Percentiles rank a stretch among this genome's conserved stretches.
Evolutionary conservation across 768 basidiomycete genomes (phyloP).

Genomic region (Collybia nuda): DNA sequence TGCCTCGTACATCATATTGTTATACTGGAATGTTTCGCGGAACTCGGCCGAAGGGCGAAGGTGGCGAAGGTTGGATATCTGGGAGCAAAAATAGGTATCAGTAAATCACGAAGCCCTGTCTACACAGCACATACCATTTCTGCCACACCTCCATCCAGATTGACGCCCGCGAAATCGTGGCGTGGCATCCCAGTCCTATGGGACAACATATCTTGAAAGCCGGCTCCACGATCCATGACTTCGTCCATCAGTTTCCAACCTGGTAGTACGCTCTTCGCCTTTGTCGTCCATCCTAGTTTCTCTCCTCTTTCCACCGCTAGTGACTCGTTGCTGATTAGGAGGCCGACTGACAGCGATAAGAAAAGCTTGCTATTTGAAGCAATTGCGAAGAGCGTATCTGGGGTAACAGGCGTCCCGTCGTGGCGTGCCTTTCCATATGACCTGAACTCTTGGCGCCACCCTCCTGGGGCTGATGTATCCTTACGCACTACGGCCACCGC

Average conservation of each 20-base stretch:
- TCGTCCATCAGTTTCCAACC: conserved; percentile 40
- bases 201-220: conserved; percentile 39
- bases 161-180: conserved; percentile 36
- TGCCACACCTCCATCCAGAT: conserved; percentile 27
- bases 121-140: conserved; percentile 30
- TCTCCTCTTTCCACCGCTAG: conserved; percentile 26
- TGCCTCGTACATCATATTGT: conserved; percentile 45
- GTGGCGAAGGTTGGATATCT: conserved; percentile 37
- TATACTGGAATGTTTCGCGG: conserved; percentile 43
- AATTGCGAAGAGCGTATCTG: conserved; percentile 43
- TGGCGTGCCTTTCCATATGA: conserved; percentile 34
- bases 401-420: conserved; percentile 31
- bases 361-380: conserved; percentile 46
- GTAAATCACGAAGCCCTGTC: too few relatives aligned
- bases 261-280: conserved; percentile 32
- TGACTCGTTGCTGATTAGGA: conserved; percentile 37
- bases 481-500: conserved; percentile 38
- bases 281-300: conserved; percentile 36
- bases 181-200: conserved; percentile 47
- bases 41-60: conserved; percentile 39
- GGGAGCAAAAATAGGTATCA: neutral
- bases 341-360: conserved; percentile 34
- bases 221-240: conserved; percentile 30
- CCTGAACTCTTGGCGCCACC: conserved; percentile 38
- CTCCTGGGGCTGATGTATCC: conserved; percentile 23